Evolutionary conservation across 805 yeast genomes (phyloP).

Genomic region (Sungouiella thailandica): DNA sequence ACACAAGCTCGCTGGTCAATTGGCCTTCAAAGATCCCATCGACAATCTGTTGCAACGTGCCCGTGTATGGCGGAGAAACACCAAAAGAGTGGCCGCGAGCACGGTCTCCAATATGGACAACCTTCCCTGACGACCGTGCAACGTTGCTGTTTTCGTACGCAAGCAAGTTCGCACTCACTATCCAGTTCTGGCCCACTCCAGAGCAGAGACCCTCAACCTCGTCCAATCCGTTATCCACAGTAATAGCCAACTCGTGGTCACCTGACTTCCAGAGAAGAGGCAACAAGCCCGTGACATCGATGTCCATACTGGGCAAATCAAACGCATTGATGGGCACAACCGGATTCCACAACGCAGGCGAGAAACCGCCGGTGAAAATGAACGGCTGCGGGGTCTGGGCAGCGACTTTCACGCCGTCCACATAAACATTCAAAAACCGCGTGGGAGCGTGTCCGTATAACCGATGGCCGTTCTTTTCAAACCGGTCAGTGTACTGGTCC

Average conservation of each 20-base stretch:
- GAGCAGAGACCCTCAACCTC: constrained; percentile 10
- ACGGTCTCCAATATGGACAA: constrained; percentile 18
- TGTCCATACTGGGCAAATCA: constrained; percentile 63
- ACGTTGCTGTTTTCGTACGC: constrained; percentile 48
- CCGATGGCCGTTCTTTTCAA: constrained; percentile 21
- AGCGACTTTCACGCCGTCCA: constrained; percentile 56
- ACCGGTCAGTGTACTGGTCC: constrained; percentile 42
- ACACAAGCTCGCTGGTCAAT: constrained; percentile 31
- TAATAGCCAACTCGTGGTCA: constrained; percentile 23
- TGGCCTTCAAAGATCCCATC: constrained; percentile 28
- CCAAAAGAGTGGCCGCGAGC: constrained; percentile 24
- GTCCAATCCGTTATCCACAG: constrained; percentile 13
- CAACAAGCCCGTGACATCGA: constrained; percentile 66
- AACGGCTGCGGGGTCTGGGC: constrained; percentile 66
- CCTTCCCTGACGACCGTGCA: constrained; percentile 33
- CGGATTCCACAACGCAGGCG: constrained; percentile 79
- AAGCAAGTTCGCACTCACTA: constrained; percentile 50
- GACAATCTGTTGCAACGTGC: constrained; percentile 35
- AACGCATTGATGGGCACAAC: constrained; percentile 70
- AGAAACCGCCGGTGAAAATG: constrained; percentile 74
- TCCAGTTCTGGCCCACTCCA: constrained; percentile 52
- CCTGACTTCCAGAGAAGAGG: constrained; percentile 57
- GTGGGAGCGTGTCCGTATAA: constrained; percentile 66
- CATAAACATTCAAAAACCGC: constrained; percentile 58
- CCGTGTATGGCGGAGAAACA: constrained; percentile 34